These are phyloP conservation scores for Candida mesenterica DNA, from an alignment of 1,139 yeast genomes.

Conservation along the genomic window DNA sequence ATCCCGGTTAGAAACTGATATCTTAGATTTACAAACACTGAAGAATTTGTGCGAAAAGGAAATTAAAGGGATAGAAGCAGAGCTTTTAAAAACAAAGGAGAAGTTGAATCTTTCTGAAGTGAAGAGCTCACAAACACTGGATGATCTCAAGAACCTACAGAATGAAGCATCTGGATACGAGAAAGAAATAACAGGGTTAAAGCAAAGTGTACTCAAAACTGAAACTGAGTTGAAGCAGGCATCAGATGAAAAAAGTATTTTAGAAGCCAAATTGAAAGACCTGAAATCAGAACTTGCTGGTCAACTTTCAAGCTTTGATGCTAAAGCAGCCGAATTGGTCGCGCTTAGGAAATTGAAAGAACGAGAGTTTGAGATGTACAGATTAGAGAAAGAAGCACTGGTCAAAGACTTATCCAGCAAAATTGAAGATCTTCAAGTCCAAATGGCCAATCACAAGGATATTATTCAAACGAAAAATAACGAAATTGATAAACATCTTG, in stretches of 20 bases:
- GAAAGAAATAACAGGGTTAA: not conserved
- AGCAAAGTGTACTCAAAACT: not conserved
- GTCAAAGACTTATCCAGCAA: conserved; percentile 1
- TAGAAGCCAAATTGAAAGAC: not conserved
- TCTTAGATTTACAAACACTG: not conserved
- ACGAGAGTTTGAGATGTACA: not conserved
- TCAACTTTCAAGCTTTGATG: not conserved
- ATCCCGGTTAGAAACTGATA: not conserved
- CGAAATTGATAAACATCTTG: not conserved
- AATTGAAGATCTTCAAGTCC: not conserved
- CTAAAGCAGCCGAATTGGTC: not conserved
- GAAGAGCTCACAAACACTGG: not conserved
- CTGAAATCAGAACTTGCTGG: not conserved
- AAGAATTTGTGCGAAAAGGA: not conserved
- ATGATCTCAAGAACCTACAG: not conserved
- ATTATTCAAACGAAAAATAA: not conserved
- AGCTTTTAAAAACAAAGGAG: not conserved
- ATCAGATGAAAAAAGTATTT: not conserved
- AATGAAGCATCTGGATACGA: not conserved
- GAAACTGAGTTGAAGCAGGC: not conserved
- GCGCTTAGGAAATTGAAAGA: not conserved
- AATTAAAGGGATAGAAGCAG: not conserved
- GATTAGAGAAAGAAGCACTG: not conserved
- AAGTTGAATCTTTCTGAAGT: not conserved
- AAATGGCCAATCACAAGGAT: not conserved